phyloP scores from a whole-genome alignment of 805 yeast genomes.

The Candida stauntonica region DNA sequence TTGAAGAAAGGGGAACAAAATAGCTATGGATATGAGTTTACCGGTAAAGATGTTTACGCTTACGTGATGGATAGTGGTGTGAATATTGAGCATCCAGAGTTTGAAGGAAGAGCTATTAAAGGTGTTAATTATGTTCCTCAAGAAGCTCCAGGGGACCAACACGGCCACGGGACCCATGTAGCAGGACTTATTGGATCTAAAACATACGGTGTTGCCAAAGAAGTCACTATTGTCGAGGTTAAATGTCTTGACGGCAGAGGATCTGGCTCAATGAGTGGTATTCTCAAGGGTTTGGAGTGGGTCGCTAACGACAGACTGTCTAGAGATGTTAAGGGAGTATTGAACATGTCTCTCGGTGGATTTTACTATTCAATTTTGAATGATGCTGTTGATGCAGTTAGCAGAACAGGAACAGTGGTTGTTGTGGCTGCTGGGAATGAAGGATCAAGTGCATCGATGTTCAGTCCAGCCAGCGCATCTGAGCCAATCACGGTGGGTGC shows the following conservation, averaged over 20 bases:
- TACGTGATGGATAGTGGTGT: constrained; percentile 86
- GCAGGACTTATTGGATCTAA: constrained; percentile 83
- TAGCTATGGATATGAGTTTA: constrained; percentile 39
- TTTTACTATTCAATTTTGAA: constrained; percentile 58
- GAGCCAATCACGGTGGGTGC: constrained; percentile 83
- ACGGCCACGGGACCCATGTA: constrained; percentile 93
- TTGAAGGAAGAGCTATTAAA: constrained; percentile 54
- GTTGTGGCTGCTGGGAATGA: constrained; percentile 89
- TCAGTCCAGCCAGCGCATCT: constrained; percentile 79
- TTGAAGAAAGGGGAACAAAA: constrained; percentile 1
- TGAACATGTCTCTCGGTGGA: constrained; percentile 80
- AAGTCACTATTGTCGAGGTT: constrained; percentile 57
- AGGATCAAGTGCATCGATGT: constrained; percentile 65
- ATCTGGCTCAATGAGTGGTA: constrained; percentile 57
- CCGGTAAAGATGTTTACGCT: constrained; percentile 61
- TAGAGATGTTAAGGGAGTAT: constrained; percentile 47
- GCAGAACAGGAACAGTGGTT: constrained; percentile 59
- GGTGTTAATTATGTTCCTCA: constrained; percentile 56
- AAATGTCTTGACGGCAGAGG: constrained; percentile 68
- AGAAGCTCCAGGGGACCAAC: constrained; percentile 55
- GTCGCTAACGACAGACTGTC: constrained; percentile 51
- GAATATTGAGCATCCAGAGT: constrained; percentile 48
- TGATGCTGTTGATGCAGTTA: constrained; percentile 71
- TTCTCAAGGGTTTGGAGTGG: constrained; percentile 61
- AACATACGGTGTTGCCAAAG: constrained; percentile 79